Base-by-base conservation (phyloP, 2,329 filamentous ascomycete species). In the Colletotrichum navitas region DNA sequence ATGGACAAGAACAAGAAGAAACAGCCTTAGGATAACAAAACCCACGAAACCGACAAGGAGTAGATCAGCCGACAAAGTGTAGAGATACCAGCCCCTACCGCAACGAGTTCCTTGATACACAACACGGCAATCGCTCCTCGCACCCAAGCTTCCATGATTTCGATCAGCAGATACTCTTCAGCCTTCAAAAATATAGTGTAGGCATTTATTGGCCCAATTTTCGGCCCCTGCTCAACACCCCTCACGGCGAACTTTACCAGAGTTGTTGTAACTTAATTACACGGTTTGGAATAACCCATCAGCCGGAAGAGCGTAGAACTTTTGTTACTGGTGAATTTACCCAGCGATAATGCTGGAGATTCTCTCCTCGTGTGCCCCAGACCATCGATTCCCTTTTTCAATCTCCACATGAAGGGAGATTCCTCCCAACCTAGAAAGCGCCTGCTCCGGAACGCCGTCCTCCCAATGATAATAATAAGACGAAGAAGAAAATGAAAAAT, bases 61-160 rank as follows among this genome's bases (percentile, higher is more conserved):
- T 5, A 39, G 51, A 56, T 49, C 36, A 11, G n/a, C 32, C 24
- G 18, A 24, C 39, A 24, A 58, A 55, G 32, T 24, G 34, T 8
- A 36, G 7, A 36, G 34, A 58, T 41, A 61, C 36, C 32, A 45
- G 34, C 24, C 32, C 41, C 58, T 68, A 39, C 49, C 59, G 51
- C 59, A 49, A 26, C 36, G 51, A 58, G 39, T 16, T 41, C 39
- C 39, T 5, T 41, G 39, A 18, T 41, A 41, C 39, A 11, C 36
- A 11, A 5, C 36, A 39, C 11, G 36, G 12, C 14, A 39, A 14
- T 39, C 11, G 36, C 36, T 39, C 36, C 11, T 12, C 36, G 36
- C 36, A 14, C 36, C 36, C 36, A 12, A 39, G 12, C 14, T 39
- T 39, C 11, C 36, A 39, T 39, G 36, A 39, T 39, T 39, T 4